Conservation (phyloP, 139 green algal species). For the Micromonas commoda region DNA sequence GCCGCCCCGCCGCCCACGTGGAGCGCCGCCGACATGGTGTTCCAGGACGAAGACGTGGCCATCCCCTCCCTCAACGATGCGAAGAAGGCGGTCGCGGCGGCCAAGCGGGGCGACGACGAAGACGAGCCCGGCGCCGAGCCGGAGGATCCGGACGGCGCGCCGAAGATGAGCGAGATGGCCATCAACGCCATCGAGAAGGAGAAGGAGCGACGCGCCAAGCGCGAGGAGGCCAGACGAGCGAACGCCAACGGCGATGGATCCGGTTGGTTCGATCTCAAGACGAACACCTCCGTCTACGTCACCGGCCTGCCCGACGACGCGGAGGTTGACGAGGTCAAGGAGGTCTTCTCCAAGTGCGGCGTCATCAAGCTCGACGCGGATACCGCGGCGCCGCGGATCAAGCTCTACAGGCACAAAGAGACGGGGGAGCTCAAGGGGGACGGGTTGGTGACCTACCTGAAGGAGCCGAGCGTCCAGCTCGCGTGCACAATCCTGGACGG, state of each 20-base stretch:
- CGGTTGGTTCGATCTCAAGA: conserved; percentile 75
- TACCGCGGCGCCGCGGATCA: conserved; percentile 46
- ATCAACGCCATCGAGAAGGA: conserved; percentile 10
- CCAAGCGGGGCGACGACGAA: conserved; percentile 30
- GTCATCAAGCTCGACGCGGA: conserved; percentile 57
- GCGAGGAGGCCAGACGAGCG: neutral
- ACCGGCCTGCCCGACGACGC: conserved; percentile 79
- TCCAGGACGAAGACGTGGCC: conserved; percentile 49
- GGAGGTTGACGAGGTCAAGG: conserved; percentile 65
- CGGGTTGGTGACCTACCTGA: conserved; percentile 81
- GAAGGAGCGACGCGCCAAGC: conserved; percentile 1
- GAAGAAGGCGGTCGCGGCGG: conserved; percentile 16
- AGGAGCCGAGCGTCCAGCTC: conserved; percentile 69
- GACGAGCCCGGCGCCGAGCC: too few species aligned
- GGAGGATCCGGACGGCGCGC: too few species aligned
- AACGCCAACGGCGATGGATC: conserved; percentile 28
- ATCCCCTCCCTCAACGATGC: conserved; percentile 42
- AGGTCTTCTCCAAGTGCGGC: conserved; percentile 69
- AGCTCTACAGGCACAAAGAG: conserved; percentile 63
- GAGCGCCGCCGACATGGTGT: conserved; percentile 56
- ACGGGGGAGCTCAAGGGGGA: conserved; percentile 74
- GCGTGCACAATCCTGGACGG: conserved; percentile 71
- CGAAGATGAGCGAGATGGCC: conserved; percentile 28
- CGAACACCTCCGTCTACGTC: conserved; percentile 92
- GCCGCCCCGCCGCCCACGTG: conserved; percentile 37